Base-by-base conservation (phyloP, 2,329 filamentous ascomycete species). In the Blumeria graminis region DNA sequence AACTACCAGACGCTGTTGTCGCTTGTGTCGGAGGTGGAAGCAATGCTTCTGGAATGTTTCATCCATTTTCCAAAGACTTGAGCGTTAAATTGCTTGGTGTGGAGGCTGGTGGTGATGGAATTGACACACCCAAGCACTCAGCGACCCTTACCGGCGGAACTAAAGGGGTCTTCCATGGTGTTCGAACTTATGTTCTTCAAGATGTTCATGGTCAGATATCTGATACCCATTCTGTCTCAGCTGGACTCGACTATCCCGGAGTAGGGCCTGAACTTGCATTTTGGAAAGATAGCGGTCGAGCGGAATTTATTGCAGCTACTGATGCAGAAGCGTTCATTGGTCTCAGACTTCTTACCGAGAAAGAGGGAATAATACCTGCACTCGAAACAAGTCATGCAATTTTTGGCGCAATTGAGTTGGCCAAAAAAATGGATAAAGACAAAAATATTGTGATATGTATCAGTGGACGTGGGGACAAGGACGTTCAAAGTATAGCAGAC, bases 21-120 rank as follows among this genome's bases (percentile, higher is more conserved):
- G 92, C 92, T 9, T 98, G 92, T 65, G 92, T 98, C 11, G 92
- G 92, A 57, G 92, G 92, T 62, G 92, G 92, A 58, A 89, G 82
- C 68, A 98, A 98, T 68, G 92, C 92, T 1, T 82, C 84, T 3
- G 92, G 92, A 71, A 98, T 96, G 89, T 98, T 98, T 74, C 93
- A 90, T 70, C 92, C 92, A 55, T 98, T 98, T 72, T 76, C 84
- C 60, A 80, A 87, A 45, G 90, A 98, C 64, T 76, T 76, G 0
- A 81, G 76, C 59, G 92, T 98, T 59, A 88, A 89, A 71, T 77
- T 95, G 3, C 74, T 96, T 11, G 92, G 92, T 61, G 89, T 98
- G 1, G 92, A 98, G 72, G 92, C 92, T 11, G 92, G 87, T 41
- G 92, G 92, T 59, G 92, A 96, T 64, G 92, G 92, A 59, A 67